Base-by-base conservation (phyloP, 2,329 filamentous ascomycete species). In the Clonostachys rhizophaga region DNA sequence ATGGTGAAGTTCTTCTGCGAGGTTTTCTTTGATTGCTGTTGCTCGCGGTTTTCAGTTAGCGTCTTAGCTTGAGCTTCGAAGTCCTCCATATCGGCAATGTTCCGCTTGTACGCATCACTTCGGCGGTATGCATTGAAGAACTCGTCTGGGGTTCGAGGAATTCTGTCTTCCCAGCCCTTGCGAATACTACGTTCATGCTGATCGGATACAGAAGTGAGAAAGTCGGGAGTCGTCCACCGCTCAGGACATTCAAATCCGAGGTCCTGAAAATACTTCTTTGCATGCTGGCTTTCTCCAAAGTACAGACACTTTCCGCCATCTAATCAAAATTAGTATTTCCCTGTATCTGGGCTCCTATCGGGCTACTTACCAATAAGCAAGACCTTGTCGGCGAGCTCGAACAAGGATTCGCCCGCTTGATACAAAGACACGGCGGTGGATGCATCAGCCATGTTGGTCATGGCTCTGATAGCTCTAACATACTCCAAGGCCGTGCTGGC, bases 131-230 rank as follows among this genome's bases (percentile, higher is more conserved):
- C 81, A 5, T 72, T 71, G 41, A 72, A 79, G 49, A 92, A 76
- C 35, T 89, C 87, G 44, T 80, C 76, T 0, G 87, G 69, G 0
- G 84, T 87, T 57, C 84, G 86, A 0, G 88, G 89, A 2, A 84
- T 80, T 5, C 76, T 79, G 9, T 76, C 70, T 56, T 91, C 83
- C 53, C 74, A 84, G 1, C 85, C 86, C 1, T 72, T 64, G 17
- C 84, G 78, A 60, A 91, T 84, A 14, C 78, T 75, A 35, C 89
- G 78, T 57, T 90, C 87, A 10, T 77, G 79, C 2, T 84, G 79
- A 59, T 92, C 89, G 8, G 83, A 89, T 57, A 91, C 83, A 3
- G 85, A 89, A 0, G 87, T 91, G 34, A 91, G 66, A 64, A 91
- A 92, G 61, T 92, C 88, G 16, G 71, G 83, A 0, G 84, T 84